Conservation (phyloP, 257 asterid species). For the Verbascum thapsus region DNA sequence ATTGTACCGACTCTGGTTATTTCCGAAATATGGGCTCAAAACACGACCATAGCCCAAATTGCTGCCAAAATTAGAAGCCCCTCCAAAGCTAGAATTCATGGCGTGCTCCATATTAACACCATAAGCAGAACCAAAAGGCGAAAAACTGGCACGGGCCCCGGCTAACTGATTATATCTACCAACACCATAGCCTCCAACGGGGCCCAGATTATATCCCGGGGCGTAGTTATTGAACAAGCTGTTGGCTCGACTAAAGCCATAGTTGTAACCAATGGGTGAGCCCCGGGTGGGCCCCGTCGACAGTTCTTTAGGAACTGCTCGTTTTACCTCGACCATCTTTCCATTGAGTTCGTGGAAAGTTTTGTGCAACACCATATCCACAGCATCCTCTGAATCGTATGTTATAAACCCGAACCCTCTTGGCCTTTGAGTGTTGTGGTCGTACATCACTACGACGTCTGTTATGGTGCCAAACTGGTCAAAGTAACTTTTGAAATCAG, state of each 20-base stretch:
- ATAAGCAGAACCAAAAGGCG: conserved; percentile 46
- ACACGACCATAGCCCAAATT: conserved; percentile 66
- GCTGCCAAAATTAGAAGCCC: conserved; percentile 57
- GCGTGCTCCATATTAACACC: conserved; percentile 73
- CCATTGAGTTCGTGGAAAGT: conserved; percentile 80
- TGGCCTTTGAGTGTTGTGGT: conserved; percentile 86
- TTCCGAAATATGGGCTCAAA: conserved; percentile 57
- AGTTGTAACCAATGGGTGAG: conserved; percentile 60
- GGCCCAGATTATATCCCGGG: conserved; percentile 57
- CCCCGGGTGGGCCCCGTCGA: conserved; percentile 72
- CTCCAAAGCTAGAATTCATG: conserved; percentile 55
- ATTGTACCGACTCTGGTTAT: conserved; percentile 56
- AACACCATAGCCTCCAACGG: conserved; percentile 64
- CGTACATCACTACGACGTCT: conserved; percentile 83
- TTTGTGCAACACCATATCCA: conserved; percentile 69
- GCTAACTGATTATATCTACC: conserved; percentile 61
- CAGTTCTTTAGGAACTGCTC: conserved; percentile 80
- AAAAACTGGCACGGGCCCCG: conserved; percentile 58
- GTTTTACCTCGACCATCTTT: conserved; percentile 79
- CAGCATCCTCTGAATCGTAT: conserved; percentile 81
- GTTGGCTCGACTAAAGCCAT: conserved; percentile 58
- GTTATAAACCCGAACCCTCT: conserved; percentile 83
- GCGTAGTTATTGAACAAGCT: conserved; percentile 56
- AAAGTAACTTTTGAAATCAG: conserved; percentile 70
- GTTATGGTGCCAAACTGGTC: conserved; percentile 75